A percentile compares a stretch with the other conserved stretches of the same genome.
These are phyloP conservation scores for Blastobotrys ciferrii DNA, from an alignment of 1,139 yeast species.

Conservation along the genomic window DNA sequence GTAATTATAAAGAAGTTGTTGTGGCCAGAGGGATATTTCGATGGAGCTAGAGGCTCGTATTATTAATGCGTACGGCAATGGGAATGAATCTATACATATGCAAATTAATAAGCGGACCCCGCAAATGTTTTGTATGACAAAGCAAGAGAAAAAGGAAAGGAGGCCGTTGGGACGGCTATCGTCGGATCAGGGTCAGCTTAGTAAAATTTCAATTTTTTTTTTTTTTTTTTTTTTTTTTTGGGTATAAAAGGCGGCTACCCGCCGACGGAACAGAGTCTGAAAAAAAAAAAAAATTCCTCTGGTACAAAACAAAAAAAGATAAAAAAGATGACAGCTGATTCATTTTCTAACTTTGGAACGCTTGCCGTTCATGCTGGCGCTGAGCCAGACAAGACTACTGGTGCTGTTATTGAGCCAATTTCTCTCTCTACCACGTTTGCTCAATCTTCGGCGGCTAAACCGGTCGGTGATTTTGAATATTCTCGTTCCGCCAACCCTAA, in stretches of 20 bases:
- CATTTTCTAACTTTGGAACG: constrained; percentile 54
- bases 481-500: constrained; percentile 88
- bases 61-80: too few relatives aligned
- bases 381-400: constrained; percentile 68
- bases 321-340: constrained; percentile 2
- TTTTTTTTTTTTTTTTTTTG: neutral
- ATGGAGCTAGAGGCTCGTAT: too few relatives aligned
- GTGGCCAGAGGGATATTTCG: too few relatives aligned
- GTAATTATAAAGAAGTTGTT: too few relatives aligned
- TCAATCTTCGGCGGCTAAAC: constrained; percentile 72
- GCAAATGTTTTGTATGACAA: too few relatives aligned
- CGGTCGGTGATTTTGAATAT: constrained; percentile 79
- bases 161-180: neutral
- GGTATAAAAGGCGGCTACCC: constrained; percentile 2
- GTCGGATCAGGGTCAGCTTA: neutral
- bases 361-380: constrained; percentile 85
- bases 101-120: too few relatives aligned
- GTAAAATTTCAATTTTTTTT: neutral
- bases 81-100: too few relatives aligned
- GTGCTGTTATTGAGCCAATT: constrained; percentile 85
- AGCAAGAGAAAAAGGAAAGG: too few relatives aligned
- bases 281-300: neutral
- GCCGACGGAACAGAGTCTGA: neutral
- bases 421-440: constrained; percentile 85
- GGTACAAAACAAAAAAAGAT: neutral